Evolutionary conservation across 2,329 filamentous ascomycete genomes (phyloP).

Genomic region (Penicillium concentricum): DNA sequence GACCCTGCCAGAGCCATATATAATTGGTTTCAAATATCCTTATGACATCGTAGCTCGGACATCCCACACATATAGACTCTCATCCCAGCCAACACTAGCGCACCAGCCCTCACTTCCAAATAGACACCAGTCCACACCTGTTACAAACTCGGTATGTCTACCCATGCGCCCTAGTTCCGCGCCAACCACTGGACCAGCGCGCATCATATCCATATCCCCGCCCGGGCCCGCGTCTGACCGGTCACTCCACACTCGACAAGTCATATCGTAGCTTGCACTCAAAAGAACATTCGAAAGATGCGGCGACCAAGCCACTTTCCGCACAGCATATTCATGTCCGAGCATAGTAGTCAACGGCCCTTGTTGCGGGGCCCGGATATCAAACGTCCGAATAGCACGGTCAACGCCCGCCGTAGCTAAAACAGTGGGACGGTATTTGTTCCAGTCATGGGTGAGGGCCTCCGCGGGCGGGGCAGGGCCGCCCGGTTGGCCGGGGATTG

Average conservation of each 20-base stretch:
- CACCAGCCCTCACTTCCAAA: slow-evolving; percentile 96
- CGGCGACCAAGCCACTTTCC: slow-evolving; percentile 85
- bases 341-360: slow-evolving; percentile 72
- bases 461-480: slow-evolving; percentile 65
- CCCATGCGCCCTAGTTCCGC: slow-evolving; percentile 84
- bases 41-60: slow-evolving; percentile 63
- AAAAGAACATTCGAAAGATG: slow-evolving; percentile 86
- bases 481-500: slow-evolving; percentile 36
- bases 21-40: background rate
- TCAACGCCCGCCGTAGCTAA: slow-evolving; percentile 90
- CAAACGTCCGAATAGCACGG: slow-evolving; percentile 81
- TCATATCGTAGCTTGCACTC: slow-evolving; percentile 97
- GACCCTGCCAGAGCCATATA: slow-evolving; percentile 17
- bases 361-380: slow-evolving; percentile 72
- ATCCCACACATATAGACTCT: slow-evolving; percentile 89
- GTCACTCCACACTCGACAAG: slow-evolving; percentile 89
- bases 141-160: slow-evolving; percentile 90
- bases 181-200: slow-evolving; percentile 52
- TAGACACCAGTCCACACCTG: slow-evolving; percentile 95
- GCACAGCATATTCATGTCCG: slow-evolving; percentile 88
- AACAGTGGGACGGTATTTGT: slow-evolving; percentile 87
- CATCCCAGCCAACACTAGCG: slow-evolving; percentile 92
- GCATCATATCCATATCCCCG: slow-evolving; percentile 40
- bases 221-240: slow-evolving; percentile 50
- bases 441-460: slow-evolving; percentile 95